Base-by-base conservation (phyloP, 768 basidiomycete genomes). In the Plicaturopsis crispa region DNA sequence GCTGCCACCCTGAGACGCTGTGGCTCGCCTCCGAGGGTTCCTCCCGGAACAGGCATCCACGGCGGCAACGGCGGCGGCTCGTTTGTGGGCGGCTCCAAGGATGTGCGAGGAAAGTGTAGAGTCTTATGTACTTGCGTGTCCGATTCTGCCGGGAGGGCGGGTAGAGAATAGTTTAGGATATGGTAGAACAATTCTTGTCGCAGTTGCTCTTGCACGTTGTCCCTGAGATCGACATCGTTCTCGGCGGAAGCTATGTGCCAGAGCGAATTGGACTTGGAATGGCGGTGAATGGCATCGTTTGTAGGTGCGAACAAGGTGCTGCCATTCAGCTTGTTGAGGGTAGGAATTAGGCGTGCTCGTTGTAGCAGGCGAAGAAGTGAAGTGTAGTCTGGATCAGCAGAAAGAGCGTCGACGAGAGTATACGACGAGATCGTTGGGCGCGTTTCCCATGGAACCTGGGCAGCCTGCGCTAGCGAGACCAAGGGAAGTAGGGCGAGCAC, bases 181-280 rank as follows among this genome's bases (percentile, higher is more conserved):
- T 98, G 96, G 56, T 98, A 98, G 52, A 97, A 81, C 37, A 99
- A 71, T 51, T 93, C 84, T 51, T 96, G 92, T 38, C 94, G 74
- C 32, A 98, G 74, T 42, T 75, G 66, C 50, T 86, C 80, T 41
- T 89, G 75, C 21, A 92, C 65, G 56, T 97, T 97, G 61, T 93
- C 92, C 17, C 68, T 69, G 24, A 75, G 51, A n/a, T 69, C 44
- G 26, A 57, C 47, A 36, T 68, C 52, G 3, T 62, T 48, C 14
- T 53, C 50, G 24, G 43, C 42, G 26, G 53, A 47, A 24, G 57
- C 55, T 34, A 31, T 40, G 24, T 48, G 44, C 65, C 65, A 68
- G 10, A 66, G 43, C 13, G 43, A 17, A 19, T 52, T 59, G 39
- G 46, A 46, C 38, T 49, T 34, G 31, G 55, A 45, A 45, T 78